These are phyloP conservation scores for Ailanthus altissimus DNA, from an alignment of 345 rosid species.

Conservation along the genomic window DNA sequence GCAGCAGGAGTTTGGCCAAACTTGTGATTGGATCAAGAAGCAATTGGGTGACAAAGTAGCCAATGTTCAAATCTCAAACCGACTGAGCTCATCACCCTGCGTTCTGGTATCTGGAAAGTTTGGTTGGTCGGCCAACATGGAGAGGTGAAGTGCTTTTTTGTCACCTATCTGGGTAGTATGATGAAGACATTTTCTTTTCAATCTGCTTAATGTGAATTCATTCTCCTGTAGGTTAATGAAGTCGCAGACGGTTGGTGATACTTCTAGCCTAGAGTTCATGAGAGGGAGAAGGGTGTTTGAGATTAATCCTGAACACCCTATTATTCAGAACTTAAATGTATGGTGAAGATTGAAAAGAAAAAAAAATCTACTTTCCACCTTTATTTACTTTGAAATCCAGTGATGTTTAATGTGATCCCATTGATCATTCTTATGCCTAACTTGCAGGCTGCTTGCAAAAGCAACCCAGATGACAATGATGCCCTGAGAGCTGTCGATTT, in stretches of 20 bases:
- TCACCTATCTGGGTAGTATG: background rate
- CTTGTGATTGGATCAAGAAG: conserved; percentile 98
- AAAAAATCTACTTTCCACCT: background rate
- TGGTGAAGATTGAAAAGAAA: background rate
- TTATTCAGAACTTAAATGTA: conserved; percentile 71
- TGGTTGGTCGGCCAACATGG: conserved; percentile 99
- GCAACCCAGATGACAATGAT: conserved; percentile 71
- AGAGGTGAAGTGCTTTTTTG: conserved; percentile 51
- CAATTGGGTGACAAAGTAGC: conserved; percentile 88
- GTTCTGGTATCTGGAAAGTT: conserved; percentile 92
- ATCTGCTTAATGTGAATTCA: conserved; percentile 2
- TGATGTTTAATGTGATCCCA: background rate
- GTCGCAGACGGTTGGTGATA: conserved; percentile 81
- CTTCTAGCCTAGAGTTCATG: conserved; percentile 87
- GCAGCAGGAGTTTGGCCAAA: conserved; percentile 82
- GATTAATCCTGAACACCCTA: conserved; percentile 90
- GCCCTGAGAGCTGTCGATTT: conserved; percentile 89
- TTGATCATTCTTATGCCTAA: background rate
- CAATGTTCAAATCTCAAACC: conserved; percentile 79
- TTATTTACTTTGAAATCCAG: background rate
- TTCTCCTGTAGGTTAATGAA: conserved; percentile 76
- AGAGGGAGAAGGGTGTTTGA: conserved; percentile 94
- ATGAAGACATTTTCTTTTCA: background rate
- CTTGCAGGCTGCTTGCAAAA: conserved; percentile 72
- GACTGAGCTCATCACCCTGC: conserved; percentile 94